phyloP scores from a whole-genome alignment of 2,329 filamentous ascomycete species.

The Eutypa lata region DNA sequence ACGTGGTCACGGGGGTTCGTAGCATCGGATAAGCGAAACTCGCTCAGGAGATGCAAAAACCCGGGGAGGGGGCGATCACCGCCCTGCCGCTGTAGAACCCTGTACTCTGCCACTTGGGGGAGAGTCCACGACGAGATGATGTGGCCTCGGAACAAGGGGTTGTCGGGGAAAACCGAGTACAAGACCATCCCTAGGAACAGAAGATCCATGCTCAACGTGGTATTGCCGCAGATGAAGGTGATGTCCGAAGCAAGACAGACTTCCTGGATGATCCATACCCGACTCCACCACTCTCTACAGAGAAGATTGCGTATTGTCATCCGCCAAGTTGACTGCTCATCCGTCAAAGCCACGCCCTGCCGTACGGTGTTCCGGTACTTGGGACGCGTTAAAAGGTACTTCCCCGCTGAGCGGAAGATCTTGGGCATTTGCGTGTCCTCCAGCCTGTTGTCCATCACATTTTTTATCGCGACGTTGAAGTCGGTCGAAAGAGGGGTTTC shows the following conservation, averaged over 20 bases:
- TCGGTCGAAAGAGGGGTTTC: too few relatives aligned
- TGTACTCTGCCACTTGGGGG: background rate
- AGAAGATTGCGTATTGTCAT: background rate
- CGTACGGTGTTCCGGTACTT: background rate
- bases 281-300: constrained; percentile 2
- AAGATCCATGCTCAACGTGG: background rate
- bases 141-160: background rate
- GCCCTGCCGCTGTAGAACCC: background rate
- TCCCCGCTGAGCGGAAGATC: too few relatives aligned
- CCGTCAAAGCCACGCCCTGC: background rate
- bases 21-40: constrained; percentile 1
- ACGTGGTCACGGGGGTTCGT: constrained; percentile 2
- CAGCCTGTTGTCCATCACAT: too few relatives aligned
- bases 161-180: background rate
- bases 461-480: too few relatives aligned
- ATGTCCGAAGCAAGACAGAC: background rate
- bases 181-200: constrained; percentile 2
- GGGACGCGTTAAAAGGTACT: too few relatives aligned
- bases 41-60: background rate
- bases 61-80: background rate
- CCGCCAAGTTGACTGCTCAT: background rate
- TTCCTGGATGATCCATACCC: constrained; percentile 4
- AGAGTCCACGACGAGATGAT: background rate
- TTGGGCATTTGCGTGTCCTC: too few relatives aligned
- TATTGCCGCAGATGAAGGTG: background rate